Evolutionary conservation across 257 asterid genomes (phyloP).

Genomic region (Plantago ovata): DNA sequence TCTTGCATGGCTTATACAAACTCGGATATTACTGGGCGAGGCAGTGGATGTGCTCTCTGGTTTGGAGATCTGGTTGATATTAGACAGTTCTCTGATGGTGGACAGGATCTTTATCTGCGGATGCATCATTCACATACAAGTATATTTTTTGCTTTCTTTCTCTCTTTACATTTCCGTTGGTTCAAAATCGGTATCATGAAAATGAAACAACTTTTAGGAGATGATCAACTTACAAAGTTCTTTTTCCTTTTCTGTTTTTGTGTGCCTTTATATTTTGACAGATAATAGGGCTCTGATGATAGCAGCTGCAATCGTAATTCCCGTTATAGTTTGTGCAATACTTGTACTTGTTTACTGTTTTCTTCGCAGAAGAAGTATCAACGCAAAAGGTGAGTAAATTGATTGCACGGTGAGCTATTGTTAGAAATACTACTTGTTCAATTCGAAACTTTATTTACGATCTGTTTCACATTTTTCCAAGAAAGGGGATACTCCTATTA

Average conservation of each 20-base stretch:
- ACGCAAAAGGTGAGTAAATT: constrained; percentile 18
- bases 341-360: constrained; percentile 21
- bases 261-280: constrained; percentile 22
- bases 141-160: constrained; percentile 1
- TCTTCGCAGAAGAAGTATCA: constrained; percentile 20
- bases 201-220: not conserved
- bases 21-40: constrained; percentile 30
- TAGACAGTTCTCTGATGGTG: constrained; percentile 21
- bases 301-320: constrained; percentile 14
- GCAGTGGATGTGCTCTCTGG: constrained; percentile 38
- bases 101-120: constrained; percentile 36
- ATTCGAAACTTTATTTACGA: too few species aligned
- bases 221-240: not conserved
- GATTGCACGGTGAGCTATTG: not conserved
- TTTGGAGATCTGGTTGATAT: constrained; percentile 34
- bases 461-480: too few species aligned
- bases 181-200: too few species aligned
- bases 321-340: constrained; percentile 16
- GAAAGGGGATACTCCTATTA: too few species aligned
- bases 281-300: constrained; percentile 15
- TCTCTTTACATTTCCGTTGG: too few species aligned
- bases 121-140: constrained; percentile 23
- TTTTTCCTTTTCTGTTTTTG: constrained; percentile 11
- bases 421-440: too few species aligned
- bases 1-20: constrained; percentile 45